These are phyloP conservation scores for Tirmania nivea DNA, from an alignment of 495 filamentous ascomycete species.

Conservation along the genomic window DNA sequence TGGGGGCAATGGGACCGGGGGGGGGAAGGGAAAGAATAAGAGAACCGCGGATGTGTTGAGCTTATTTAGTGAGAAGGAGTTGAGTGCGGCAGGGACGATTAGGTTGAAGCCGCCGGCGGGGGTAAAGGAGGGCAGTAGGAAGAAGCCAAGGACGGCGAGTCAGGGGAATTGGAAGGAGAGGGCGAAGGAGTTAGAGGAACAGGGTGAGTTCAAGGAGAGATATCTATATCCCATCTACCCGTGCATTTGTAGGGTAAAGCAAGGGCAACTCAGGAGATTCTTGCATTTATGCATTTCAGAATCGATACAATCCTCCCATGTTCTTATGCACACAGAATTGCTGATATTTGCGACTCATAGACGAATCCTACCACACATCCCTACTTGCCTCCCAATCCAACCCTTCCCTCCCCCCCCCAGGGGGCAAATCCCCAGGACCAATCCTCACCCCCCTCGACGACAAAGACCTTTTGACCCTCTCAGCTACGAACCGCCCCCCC, in stretches of 20 bases:
- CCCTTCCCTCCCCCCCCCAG: slow-evolving; percentile 10
- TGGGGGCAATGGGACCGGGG: slow-evolving; percentile 4
- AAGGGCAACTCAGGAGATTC: too few species aligned
- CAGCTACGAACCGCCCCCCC: slow-evolving; percentile 46
- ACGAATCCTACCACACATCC: not conserved
- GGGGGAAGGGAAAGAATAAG: not conserved
- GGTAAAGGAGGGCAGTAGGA: not conserved
- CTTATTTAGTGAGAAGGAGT: slow-evolving; percentile 15
- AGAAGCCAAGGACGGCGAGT: slow-evolving; percentile 1
- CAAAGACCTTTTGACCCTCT: slow-evolving; percentile 44
- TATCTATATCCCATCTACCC: not conserved
- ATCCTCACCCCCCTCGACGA: slow-evolving; percentile 56
- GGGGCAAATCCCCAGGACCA: slow-evolving; percentile 26
- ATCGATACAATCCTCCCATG: not conserved
- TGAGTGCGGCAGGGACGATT: slow-evolving; percentile 4
- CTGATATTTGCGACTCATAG: not conserved
- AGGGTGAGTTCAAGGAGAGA: slow-evolving; percentile 4
- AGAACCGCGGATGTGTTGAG: slow-evolving; percentile 8
- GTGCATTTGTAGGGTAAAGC: too few species aligned
- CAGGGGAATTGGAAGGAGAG: slow-evolving; percentile 15
- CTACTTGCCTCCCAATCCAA: not conserved
- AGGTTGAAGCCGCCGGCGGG: slow-evolving; percentile 15
- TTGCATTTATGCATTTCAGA: too few species aligned
- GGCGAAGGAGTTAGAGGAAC: slow-evolving; percentile 12
- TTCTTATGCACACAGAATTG: not conserved